These are phyloP conservation scores for Diatrype stigma DNA, from an alignment of 2,329 filamentous ascomycete species.

Conservation along the genomic window DNA sequence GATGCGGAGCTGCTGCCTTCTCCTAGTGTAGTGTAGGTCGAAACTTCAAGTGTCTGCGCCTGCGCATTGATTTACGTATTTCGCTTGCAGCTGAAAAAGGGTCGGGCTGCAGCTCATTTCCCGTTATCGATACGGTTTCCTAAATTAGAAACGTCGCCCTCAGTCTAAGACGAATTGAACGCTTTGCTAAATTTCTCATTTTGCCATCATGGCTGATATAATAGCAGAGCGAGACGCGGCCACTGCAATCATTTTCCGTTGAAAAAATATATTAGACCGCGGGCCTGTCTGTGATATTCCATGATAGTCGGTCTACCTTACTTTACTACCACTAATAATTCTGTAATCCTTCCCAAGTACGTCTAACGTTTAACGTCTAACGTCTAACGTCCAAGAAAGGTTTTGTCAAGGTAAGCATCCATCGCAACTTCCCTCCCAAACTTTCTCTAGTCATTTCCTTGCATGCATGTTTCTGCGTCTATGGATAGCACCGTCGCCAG, in stretches of 20 bases:
- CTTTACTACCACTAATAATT: too few relatives aligned
- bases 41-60: neutral
- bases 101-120: neutral
- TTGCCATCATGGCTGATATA: constrained; percentile 1
- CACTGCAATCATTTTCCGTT: neutral
- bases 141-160: neutral
- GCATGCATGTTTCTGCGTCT: neutral
- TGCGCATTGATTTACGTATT: neutral
- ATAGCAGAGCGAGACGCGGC: neutral
- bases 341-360: too few relatives aligned
- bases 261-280: neutral
- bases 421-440: neutral
- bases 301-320: too few relatives aligned
- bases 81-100: neutral
- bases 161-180: neutral
- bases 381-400: too few relatives aligned
- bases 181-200: neutral
- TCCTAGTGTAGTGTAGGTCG: neutral
- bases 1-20: neutral
- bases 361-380: too few relatives aligned
- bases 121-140: constrained; percentile 1
- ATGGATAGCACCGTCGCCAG: neutral
- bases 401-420: neutral
- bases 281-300: too few relatives aligned
- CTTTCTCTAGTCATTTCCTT: neutral